A percentile compares a stretch with the other conserved stretches of the same genome.
Evolutionary conservation across 768 basidiomycete species (phyloP).

Genomic region (Hypsizygus marmoreus): DNA sequence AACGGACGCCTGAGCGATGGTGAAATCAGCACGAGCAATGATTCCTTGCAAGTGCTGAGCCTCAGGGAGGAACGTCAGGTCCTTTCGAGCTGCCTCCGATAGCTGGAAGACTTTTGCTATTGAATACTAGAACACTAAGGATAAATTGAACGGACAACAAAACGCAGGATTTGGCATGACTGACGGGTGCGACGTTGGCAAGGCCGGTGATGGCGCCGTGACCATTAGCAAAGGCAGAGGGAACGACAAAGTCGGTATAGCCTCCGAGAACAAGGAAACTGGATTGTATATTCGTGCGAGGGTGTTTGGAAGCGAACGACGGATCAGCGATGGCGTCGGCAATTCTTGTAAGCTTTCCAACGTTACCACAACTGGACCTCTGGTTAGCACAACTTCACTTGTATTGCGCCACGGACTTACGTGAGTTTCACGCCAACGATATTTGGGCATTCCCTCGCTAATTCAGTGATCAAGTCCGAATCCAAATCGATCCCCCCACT

Average conservation of each 20-base stretch:
- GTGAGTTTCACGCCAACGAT: constrained; percentile 88
- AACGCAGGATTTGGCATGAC: constrained; percentile 18
- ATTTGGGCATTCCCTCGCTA: constrained; percentile 77
- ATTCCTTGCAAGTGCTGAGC: constrained; percentile 80
- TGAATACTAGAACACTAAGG: constrained; percentile 44
- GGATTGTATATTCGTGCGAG: constrained; percentile 64
- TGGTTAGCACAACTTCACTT: constrained; percentile 6
- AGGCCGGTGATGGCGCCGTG: constrained; percentile 93
- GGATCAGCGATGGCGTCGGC: constrained; percentile 63
- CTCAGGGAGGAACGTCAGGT: constrained; percentile 60
- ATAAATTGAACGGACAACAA: constrained; percentile 3
- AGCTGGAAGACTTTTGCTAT: constrained; percentile 63
- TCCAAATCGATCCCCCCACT: constrained; percentile 90
- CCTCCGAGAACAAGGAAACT: constrained; percentile 88
- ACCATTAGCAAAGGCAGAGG: constrained; percentile 69
- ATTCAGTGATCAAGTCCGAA: constrained; percentile 81
- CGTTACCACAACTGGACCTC: constrained; percentile 74
- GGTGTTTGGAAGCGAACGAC: constrained; percentile 56
- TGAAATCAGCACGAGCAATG: constrained; percentile 77
- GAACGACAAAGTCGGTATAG: constrained; percentile 79
- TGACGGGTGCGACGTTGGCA: constrained; percentile 78
- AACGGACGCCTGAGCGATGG: constrained; percentile 75
- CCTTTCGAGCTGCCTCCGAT: constrained; percentile 54
- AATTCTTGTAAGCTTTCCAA: constrained; percentile 89
- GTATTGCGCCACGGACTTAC: constrained; percentile 41